A percentile compares a stretch with the other conserved stretches of the same genome.
Evolutionary conservation across 345 rosid species (phyloP).

Genomic region (Hevea brasiliensis): DNA sequence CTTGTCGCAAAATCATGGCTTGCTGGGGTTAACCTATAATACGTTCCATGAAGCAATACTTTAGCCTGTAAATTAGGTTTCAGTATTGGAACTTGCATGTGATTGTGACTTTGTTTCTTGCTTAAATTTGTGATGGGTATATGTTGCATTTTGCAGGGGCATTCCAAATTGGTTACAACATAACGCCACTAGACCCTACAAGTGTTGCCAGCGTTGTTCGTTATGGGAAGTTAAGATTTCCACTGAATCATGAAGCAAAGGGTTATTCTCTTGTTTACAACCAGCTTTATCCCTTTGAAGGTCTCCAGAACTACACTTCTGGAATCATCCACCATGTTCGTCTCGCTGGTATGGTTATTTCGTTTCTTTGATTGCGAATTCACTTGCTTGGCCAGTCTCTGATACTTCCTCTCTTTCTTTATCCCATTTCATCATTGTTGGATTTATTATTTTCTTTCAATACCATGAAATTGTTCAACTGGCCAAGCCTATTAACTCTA

Average conservation of each 20-base stretch:
- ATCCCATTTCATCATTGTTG: neutral
- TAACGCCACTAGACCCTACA: conserved; percentile 47
- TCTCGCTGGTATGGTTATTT: conserved; percentile 42
- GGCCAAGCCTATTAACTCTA: no score
- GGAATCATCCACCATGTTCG: conserved; percentile 87
- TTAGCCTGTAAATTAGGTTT: no score
- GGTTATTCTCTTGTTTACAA: conserved; percentile 66
- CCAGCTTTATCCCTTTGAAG: conserved; percentile 58
- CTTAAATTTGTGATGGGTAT: no score
- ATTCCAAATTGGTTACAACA: conserved; percentile 44
- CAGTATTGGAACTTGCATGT: no score
- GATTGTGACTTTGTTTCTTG: no score
- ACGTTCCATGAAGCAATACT: no score
- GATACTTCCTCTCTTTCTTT: no score
- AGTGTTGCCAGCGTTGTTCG: conserved; percentile 54
- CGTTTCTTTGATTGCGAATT: conserved; percentile 17
- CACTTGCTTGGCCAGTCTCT: conserved; percentile 37
- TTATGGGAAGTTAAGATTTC: conserved; percentile 37
- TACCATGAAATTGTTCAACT: no score
- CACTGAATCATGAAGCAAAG: conserved; percentile 34
- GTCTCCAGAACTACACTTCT: conserved; percentile 69
- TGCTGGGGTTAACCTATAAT: no score
- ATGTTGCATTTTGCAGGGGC: conserved; percentile 43
- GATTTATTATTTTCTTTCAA: conserved; percentile 11
- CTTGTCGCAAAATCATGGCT: no score